These are phyloP conservation scores for Dactylellina haptotyla DNA, from an alignment of 2,329 filamentous ascomycete genomes.

Conservation along the genomic window DNA sequence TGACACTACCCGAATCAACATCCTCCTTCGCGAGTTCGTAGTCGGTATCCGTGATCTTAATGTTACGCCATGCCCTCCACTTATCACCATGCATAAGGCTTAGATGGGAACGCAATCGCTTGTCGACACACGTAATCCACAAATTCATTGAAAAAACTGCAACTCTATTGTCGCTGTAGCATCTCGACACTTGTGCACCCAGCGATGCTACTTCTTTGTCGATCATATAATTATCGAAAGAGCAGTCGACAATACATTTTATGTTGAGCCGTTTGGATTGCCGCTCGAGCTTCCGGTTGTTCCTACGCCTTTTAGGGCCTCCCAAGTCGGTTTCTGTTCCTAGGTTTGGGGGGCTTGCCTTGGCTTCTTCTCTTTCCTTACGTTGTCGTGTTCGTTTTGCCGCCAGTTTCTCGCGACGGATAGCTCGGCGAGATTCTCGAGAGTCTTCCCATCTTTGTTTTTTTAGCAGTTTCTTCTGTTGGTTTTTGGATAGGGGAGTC, in stretches of 20 bases:
- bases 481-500: constrained; percentile 79
- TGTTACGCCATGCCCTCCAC: constrained; percentile 81
- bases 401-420: constrained; percentile 63
- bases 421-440: constrained; percentile 68
- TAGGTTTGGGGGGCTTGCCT: constrained; percentile 65
- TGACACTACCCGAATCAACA: constrained; percentile 75
- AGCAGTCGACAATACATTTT: constrained; percentile 86
- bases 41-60: constrained; percentile 77
- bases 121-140: constrained; percentile 80
- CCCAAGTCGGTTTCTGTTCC: constrained; percentile 61
- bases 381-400: constrained; percentile 66
- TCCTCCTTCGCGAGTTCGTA: constrained; percentile 76
- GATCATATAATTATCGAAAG: constrained; percentile 89
- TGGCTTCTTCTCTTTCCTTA: constrained; percentile 66
- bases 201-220: constrained; percentile 84
- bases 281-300: constrained; percentile 59
- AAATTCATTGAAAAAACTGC: constrained; percentile 76
- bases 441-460: constrained; percentile 79
- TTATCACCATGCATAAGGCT: constrained; percentile 77
- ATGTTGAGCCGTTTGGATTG: constrained; percentile 73
- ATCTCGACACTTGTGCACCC: constrained; percentile 82
- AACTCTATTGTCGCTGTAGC: constrained; percentile 86
- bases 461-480: constrained; percentile 80
- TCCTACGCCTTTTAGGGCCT: constrained; percentile 59
- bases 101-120: constrained; percentile 79